Evolutionary conservation across 805 yeast genomes (phyloP).

Genomic region (Barnettozyma salicaria): DNA sequence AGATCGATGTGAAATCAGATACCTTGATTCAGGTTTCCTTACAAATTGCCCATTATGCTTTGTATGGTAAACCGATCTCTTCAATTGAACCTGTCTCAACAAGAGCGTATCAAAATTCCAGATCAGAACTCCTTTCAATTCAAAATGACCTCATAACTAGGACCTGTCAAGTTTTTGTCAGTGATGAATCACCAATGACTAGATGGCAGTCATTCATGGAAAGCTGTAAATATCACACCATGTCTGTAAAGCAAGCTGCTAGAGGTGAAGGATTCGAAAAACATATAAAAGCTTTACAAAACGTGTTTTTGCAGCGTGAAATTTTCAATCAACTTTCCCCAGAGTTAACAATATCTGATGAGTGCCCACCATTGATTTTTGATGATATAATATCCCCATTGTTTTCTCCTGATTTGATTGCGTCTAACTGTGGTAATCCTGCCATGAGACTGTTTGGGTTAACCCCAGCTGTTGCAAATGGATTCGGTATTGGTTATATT

Average conservation of each 20-base stretch:
- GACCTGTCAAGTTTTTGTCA: slow-evolving; percentile 58
- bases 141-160: slow-evolving; percentile 48
- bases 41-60: slow-evolving; percentile 85
- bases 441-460: slow-evolving; percentile 82
- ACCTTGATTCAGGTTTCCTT: slow-evolving; percentile 86
- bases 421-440: slow-evolving; percentile 88
- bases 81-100: slow-evolving; percentile 89
- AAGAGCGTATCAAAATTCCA: slow-evolving; percentile 56
- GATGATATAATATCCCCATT: slow-evolving; percentile 34
- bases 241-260: slow-evolving; percentile 45
- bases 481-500: slow-evolving; percentile 90
- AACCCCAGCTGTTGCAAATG: slow-evolving; percentile 83
- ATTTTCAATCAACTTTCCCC: slow-evolving; percentile 41
- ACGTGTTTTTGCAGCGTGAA: slow-evolving; percentile 46
- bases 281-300: slow-evolving; percentile 59
- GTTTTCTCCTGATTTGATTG: slow-evolving; percentile 37
- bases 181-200: slow-evolving; percentile 39
- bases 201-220: slow-evolving; percentile 46
- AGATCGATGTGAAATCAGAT: slow-evolving; percentile 80
- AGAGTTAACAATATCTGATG: slow-evolving; percentile 30
- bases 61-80: slow-evolving; percentile 84
- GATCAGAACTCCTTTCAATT: slow-evolving; percentile 64
- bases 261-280: slow-evolving; percentile 66
- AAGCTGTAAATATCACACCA: slow-evolving; percentile 47
- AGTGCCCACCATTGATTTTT: slow-evolving; percentile 40